Conservation (phyloP, 768 basidiomycete genomes). For the Panus rudis region DNA sequence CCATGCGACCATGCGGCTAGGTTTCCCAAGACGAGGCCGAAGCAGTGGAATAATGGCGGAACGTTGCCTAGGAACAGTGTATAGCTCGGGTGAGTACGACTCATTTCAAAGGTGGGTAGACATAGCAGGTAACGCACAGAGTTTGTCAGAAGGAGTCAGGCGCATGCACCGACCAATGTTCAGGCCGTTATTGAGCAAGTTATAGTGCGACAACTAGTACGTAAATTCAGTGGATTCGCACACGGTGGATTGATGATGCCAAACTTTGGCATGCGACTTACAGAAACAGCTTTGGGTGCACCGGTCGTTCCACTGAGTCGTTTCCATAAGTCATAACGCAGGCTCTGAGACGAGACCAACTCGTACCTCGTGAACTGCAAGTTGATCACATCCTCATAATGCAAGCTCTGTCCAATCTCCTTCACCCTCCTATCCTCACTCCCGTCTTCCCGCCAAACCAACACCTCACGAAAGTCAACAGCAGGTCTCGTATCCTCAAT, state of each 20-base stretch:
- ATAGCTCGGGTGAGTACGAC: neutral
- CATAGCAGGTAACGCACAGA: constrained; percentile 42
- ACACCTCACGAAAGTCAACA: constrained; percentile 65
- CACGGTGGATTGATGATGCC: neutral
- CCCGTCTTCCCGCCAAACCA: constrained; percentile 59
- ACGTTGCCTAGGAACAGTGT: constrained; percentile 52
- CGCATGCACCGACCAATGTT: constrained; percentile 68
- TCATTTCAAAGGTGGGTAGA: neutral
- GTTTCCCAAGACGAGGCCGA: constrained; percentile 81
- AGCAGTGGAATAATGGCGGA: constrained; percentile 82
- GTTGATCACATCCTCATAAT: constrained; percentile 70
- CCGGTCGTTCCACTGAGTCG: constrained; percentile 68
- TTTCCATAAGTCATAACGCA: neutral
- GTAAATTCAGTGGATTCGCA: neutral
- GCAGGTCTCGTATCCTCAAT: constrained; percentile 38
- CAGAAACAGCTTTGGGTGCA: constrained; percentile 76
- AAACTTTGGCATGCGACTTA: constrained; percentile 27
- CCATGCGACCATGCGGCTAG: constrained; percentile 73
- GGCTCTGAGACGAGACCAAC: neutral
- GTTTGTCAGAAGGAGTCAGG: constrained; percentile 54
- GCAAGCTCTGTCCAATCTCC: constrained; percentile 32
- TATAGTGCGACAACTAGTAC: constrained; percentile 66
- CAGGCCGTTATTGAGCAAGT: constrained; percentile 72
- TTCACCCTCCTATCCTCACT: constrained; percentile 36
- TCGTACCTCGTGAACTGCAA: constrained; percentile 78